Percentiles rank a stretch among this genome's conserved stretches.
Evolutionary conservation across 2,329 filamentous ascomycete genomes (phyloP).

Genomic region (Fusarium abutilonis): DNA sequence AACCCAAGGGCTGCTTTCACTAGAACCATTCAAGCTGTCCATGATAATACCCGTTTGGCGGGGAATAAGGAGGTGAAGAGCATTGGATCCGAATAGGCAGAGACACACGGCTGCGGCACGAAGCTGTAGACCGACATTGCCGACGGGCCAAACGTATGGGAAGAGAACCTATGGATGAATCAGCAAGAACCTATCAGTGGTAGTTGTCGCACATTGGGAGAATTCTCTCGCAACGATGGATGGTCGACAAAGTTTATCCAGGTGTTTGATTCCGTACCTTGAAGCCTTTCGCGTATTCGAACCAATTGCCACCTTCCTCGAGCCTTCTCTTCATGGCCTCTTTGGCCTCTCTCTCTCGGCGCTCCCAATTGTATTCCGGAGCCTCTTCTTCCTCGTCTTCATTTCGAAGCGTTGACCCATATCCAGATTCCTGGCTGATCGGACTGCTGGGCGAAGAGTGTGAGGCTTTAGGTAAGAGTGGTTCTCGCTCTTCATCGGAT

Average conservation of each 20-base stretch:
- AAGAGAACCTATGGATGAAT: slow-evolving; percentile 69
- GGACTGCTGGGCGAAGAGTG: slow-evolving; percentile 39
- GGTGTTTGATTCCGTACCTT: slow-evolving; percentile 53
- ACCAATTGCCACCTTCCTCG: slow-evolving; percentile 79
- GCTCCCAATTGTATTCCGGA: slow-evolving; percentile 65
- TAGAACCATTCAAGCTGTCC: slow-evolving; percentile 67
- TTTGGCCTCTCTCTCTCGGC: slow-evolving; percentile 61
- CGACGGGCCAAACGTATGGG: slow-evolving; percentile 80
- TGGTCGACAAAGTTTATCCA: neutral
- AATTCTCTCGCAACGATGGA: neutral
- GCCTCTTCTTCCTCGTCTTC: slow-evolving; percentile 53
- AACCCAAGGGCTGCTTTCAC: slow-evolving; percentile 61
- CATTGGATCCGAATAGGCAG: slow-evolving; percentile 75
- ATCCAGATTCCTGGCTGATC: slow-evolving; percentile 46
- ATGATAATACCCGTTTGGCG: slow-evolving; percentile 83
- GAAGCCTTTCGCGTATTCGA: slow-evolving; percentile 80
- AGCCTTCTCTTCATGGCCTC: slow-evolving; percentile 73
- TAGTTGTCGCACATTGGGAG: no score
- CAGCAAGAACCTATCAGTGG: neutral
- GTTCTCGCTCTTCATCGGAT: slow-evolving; percentile 67
- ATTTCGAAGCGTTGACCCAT: slow-evolving; percentile 55
- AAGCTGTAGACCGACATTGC: slow-evolving; percentile 72
- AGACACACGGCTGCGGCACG: slow-evolving; percentile 72
- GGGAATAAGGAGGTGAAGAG: slow-evolving; percentile 80
- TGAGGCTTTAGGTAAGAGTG: slow-evolving; percentile 58